Evolutionary conservation across 805 yeast species (phyloP).

Genomic region (Sugiyamaella marilandica): DNA sequence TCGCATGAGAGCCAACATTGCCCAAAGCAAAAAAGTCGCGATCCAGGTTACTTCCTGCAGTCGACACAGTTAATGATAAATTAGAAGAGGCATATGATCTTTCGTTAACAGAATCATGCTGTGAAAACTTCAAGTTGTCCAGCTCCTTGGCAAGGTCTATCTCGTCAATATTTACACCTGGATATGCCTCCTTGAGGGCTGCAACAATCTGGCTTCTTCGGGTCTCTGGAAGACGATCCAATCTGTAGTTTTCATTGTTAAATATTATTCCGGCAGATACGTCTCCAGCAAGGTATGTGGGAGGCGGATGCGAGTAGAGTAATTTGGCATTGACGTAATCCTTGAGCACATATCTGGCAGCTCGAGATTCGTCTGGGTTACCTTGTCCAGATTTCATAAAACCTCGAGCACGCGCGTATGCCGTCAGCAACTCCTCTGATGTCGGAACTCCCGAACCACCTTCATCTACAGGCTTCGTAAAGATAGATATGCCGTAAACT

Average conservation of each 20-base stretch:
- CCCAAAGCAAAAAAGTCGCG: conserved; percentile 76
- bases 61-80: conserved; percentile 37
- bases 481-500: conserved; percentile 86
- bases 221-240: conserved; percentile 61
- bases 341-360: conserved; percentile 85
- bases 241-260: conserved; percentile 68
- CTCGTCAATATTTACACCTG: conserved; percentile 40
- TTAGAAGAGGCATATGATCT: conserved; percentile 60
- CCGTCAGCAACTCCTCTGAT: conserved; percentile 79
- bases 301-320: conserved; percentile 84
- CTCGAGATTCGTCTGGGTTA: conserved; percentile 92
- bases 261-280: conserved; percentile 63
- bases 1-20: conserved; percentile 55
- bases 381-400: conserved; percentile 92
- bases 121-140: conserved; percentile 68
- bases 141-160: conserved; percentile 69
- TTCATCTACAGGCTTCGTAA: conserved; percentile 67
- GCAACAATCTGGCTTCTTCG: conserved; percentile 60
- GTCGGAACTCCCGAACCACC: conserved; percentile 88
- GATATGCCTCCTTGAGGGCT: conserved; percentile 47
- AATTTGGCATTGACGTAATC: conserved; percentile 94
- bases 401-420: conserved; percentile 96
- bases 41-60: conserved; percentile 80
- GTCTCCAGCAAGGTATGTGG: conserved; percentile 38
- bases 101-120: conserved; percentile 67